These are phyloP conservation scores for Rubroboletus satanas DNA, from an alignment of 768 basidiomycete genomes.

Conservation along the genomic window DNA sequence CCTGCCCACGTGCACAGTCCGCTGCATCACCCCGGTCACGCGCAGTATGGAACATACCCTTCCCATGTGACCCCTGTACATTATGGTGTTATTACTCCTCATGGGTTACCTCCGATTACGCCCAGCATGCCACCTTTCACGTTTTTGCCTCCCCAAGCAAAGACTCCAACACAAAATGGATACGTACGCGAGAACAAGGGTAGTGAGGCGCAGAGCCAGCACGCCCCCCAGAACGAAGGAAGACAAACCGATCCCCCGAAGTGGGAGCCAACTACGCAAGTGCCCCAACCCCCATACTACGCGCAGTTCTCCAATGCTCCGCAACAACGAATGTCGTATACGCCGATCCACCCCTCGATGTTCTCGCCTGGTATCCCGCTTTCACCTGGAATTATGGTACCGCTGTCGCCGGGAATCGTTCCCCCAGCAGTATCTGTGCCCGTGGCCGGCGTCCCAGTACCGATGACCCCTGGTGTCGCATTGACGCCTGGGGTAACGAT, in stretches of 20 bases:
- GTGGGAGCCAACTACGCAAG: constrained; percentile 6
- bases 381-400: constrained; percentile 30
- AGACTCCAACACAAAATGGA: constrained; percentile 21
- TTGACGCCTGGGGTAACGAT: constrained; percentile 62
- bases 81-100: constrained; percentile 55
- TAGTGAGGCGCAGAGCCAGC: constrained; percentile 1
- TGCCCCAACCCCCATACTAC: constrained; percentile 11
- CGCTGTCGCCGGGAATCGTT: constrained; percentile 25
- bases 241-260: background rate
- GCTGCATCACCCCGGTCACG: constrained; percentile 29
- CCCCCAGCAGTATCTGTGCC: constrained; percentile 16
- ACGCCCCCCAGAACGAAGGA: constrained; percentile 5
- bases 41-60: constrained; percentile 28
- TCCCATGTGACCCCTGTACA: constrained; percentile 21
- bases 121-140: constrained; percentile 96
- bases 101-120: constrained; percentile 89
- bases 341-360: constrained; percentile 23
- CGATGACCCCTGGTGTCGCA: constrained; percentile 29
- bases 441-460: constrained; percentile 19
- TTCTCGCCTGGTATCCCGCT: constrained; percentile 32
- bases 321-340: constrained; percentile 22
- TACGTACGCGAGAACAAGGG: background rate
- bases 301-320: constrained; percentile 9
- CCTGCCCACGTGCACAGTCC: constrained; percentile 31
- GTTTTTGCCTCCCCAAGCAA: constrained; percentile 57